Conservation (phyloP, 495 filamentous ascomycete species). For the Penicillium salamii region DNA sequence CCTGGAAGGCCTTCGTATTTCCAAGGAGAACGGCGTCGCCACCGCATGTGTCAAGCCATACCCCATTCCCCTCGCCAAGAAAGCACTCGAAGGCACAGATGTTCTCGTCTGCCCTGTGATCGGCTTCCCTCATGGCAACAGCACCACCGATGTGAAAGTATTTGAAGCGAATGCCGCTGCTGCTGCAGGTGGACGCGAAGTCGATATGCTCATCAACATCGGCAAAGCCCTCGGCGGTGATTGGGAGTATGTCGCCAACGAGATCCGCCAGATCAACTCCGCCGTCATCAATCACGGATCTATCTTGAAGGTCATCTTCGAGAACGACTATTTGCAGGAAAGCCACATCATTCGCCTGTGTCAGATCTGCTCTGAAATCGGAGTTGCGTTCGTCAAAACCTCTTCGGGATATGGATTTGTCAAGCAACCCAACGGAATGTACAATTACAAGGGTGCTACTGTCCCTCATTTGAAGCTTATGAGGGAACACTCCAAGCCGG, state of each 20-base stretch:
- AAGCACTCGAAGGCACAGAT: slow-evolving; percentile 42
- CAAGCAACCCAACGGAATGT: slow-evolving; percentile 46
- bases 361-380: slow-evolving; percentile 45
- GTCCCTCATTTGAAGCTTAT: slow-evolving; percentile 51
- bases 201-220: slow-evolving; percentile 60
- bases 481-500: slow-evolving; percentile 39
- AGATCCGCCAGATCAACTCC: slow-evolving; percentile 49
- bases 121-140: slow-evolving; percentile 58
- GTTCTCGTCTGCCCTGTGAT: slow-evolving; percentile 55
- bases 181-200: slow-evolving; percentile 46
- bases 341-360: slow-evolving; percentile 48
- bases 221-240: slow-evolving; percentile 54
- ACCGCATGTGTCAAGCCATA: slow-evolving; percentile 58
- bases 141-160: slow-evolving; percentile 51
- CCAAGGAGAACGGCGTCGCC: slow-evolving; percentile 46
- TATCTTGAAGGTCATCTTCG: slow-evolving; percentile 58
- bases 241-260: slow-evolving; percentile 51
- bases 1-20: slow-evolving; percentile 45
- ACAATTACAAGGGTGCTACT: slow-evolving; percentile 51
- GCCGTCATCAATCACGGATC: slow-evolving; percentile 38
- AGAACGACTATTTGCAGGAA: slow-evolving; percentile 50
- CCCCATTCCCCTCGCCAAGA: slow-evolving; percentile 43
- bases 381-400: slow-evolving; percentile 57
- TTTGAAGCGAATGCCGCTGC: slow-evolving; percentile 49
- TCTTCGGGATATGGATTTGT: slow-evolving; percentile 58